These are phyloP conservation scores for Starmera pachycereana DNA, from an alignment of 805 yeast genomes.

Conservation along the genomic window DNA sequence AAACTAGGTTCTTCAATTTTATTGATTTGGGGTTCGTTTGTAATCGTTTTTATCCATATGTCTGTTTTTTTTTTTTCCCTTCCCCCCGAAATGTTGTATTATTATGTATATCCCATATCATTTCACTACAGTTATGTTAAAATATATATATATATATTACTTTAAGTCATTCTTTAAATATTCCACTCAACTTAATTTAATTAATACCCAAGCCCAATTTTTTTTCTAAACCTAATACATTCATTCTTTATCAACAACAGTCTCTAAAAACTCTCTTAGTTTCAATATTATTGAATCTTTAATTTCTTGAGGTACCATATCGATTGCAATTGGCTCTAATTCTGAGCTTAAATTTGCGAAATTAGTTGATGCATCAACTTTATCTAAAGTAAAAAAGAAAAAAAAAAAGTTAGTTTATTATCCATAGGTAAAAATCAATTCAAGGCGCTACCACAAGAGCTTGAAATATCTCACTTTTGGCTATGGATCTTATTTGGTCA, in stretches of 20 bases:
- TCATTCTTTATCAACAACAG: constrained; percentile 29
- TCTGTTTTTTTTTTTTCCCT: too few species aligned
- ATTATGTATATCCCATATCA: too few species aligned
- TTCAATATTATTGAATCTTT: constrained; percentile 47
- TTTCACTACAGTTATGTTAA: too few species aligned
- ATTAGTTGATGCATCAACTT: constrained; percentile 35
- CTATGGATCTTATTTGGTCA: constrained; percentile 56
- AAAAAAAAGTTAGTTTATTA: too few species aligned
- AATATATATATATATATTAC: too few species aligned
- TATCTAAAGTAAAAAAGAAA: constrained; percentile 13
- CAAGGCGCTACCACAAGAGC: too few species aligned
- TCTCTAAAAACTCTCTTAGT: constrained; percentile 50
- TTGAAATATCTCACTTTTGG: constrained; percentile 31
- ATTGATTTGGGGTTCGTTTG: too few species aligned
- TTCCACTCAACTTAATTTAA: too few species aligned
- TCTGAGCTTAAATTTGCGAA: constrained; percentile 41
- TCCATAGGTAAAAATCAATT: neutral
- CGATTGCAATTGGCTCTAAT: constrained; percentile 57
- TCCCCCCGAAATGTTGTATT: too few species aligned
- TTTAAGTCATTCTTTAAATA: too few species aligned
- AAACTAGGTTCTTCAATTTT: too few species aligned
- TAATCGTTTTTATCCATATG: neutral
- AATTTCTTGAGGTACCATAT: constrained; percentile 57
- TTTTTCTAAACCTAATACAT: too few species aligned
- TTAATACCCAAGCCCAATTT: neutral